Evolutionary conservation across 805 yeast species (phyloP).

Genomic region (Teunomyces lycoperdinae): DNA sequence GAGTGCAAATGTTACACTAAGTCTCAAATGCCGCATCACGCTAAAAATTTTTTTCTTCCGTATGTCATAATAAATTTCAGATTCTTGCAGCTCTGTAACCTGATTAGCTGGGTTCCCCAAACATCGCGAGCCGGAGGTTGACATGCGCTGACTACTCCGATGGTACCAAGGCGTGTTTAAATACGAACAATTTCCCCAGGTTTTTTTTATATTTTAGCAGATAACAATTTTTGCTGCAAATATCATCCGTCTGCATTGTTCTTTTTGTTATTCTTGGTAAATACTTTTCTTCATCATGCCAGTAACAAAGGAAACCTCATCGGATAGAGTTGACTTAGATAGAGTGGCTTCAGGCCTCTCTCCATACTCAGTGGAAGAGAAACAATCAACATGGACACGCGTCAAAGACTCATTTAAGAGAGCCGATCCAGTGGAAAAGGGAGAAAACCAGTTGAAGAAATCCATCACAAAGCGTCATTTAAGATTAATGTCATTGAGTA

Average conservation of each 20-base stretch:
- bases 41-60: neutral
- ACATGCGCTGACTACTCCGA: neutral
- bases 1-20: neutral
- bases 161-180: neutral
- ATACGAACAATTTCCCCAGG: neutral
- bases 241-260: neutral
- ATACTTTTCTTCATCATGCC: neutral
- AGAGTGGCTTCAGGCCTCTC: slow-evolving; percentile 2
- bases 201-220: neutral
- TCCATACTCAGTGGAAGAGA: slow-evolving; percentile 1
- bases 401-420: slow-evolving; percentile 23
- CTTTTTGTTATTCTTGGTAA: neutral
- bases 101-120: slow-evolving; percentile 1
- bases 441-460: slow-evolving; percentile 6
- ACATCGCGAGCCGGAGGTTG: neutral
- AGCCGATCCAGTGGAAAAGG: slow-evolving; percentile 9
- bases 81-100: neutral
- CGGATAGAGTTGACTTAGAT: slow-evolving; percentile 6
- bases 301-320: neutral
- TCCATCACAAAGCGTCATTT: slow-evolving; percentile 21
- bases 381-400: slow-evolving; percentile 14
- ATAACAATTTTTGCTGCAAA: slow-evolving; percentile 1
- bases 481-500: slow-evolving; percentile 26
- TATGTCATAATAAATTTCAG: neutral
- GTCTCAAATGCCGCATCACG: neutral